phyloP scores from a whole-genome alignment of 805 yeast genomes.

The Cyberlindnera galapagoensis region DNA sequence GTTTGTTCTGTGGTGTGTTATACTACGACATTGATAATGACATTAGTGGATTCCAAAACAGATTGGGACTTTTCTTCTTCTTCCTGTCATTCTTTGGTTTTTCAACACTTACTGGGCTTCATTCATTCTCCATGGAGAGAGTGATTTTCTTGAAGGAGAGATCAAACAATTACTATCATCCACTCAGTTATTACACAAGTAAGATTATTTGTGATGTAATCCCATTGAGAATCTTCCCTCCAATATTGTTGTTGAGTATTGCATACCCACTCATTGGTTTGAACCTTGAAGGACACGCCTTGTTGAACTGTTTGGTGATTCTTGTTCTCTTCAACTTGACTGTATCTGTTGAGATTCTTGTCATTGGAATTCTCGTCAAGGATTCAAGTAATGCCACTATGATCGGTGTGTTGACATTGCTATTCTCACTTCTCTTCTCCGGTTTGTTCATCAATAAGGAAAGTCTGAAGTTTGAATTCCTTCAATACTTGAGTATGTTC shows the following conservation, averaged over 20 bases:
- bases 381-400: conserved; percentile 92
- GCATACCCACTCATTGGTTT: conserved; percentile 89
- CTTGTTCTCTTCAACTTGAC: conserved; percentile 82
- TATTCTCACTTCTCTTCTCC: conserved; percentile 86
- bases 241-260: conserved; percentile 69
- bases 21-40: conserved; percentile 82
- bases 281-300: conserved; percentile 69
- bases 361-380: conserved; percentile 80
- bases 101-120: conserved; percentile 85
- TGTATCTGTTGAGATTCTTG: conserved; percentile 74
- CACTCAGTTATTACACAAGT: conserved; percentile 76
- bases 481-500: conserved; percentile 83
- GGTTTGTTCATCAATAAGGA: conserved; percentile 90
- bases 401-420: conserved; percentile 73
- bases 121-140: conserved; percentile 83
- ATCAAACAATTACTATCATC: conserved; percentile 89
- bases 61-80: conserved; percentile 91
- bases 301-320: conserved; percentile 60
- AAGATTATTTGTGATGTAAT: conserved; percentile 86
- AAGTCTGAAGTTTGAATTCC: conserved; percentile 51
- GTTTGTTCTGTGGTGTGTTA: conserved; percentile 76
- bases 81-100: conserved; percentile 89
- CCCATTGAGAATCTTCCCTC: conserved; percentile 93
- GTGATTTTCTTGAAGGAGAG: conserved; percentile 88
- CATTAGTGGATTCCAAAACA: conserved; percentile 93